Evolutionary conservation across 148 eudicot species (phyloP).

Genomic region (Cornus florida): DNA sequence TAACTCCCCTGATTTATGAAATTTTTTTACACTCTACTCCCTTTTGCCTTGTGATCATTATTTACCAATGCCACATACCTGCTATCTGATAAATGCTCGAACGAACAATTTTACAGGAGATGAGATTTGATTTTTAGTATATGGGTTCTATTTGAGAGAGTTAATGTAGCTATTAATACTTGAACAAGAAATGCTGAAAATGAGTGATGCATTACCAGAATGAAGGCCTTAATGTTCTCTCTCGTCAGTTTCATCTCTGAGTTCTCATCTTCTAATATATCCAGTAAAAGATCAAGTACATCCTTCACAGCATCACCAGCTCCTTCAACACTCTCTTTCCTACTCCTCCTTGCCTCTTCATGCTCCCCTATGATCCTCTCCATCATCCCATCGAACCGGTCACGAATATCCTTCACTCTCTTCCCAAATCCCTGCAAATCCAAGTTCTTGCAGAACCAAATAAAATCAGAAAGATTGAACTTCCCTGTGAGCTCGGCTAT

Average conservation of each 20-base stretch:
- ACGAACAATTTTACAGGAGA: no score
- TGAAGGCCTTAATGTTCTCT: conserved; percentile 45
- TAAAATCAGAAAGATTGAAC: conserved; percentile 36
- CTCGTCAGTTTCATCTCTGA: conserved; percentile 31
- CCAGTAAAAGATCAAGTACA: conserved; percentile 42
- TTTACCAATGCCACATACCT: no score
- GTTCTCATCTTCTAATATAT: conserved; percentile 33
- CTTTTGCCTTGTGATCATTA: no score
- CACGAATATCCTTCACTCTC: conserved; percentile 27
- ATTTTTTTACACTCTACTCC: no score
- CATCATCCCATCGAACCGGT: conserved; percentile 38
- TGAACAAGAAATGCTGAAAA: not conserved
- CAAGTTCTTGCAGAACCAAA: conserved; percentile 43
- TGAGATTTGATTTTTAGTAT: no score
- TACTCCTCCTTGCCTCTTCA: conserved; percentile 23
- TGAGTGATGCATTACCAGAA: conserved; percentile 28
- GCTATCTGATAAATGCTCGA: no score
- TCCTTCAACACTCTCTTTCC: not conserved
- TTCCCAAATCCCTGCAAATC: conserved; percentile 44
- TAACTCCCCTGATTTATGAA: no score
- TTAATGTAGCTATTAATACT: no score
- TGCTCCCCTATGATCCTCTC: conserved; percentile 39
- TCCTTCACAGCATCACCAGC: conserved; percentile 22
- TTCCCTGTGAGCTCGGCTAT: conserved; percentile 34
- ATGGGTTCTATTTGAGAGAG: no score